Evolutionary conservation across 495 filamentous ascomycete species (phyloP).

Genomic region (Neurospora sp.): DNA sequence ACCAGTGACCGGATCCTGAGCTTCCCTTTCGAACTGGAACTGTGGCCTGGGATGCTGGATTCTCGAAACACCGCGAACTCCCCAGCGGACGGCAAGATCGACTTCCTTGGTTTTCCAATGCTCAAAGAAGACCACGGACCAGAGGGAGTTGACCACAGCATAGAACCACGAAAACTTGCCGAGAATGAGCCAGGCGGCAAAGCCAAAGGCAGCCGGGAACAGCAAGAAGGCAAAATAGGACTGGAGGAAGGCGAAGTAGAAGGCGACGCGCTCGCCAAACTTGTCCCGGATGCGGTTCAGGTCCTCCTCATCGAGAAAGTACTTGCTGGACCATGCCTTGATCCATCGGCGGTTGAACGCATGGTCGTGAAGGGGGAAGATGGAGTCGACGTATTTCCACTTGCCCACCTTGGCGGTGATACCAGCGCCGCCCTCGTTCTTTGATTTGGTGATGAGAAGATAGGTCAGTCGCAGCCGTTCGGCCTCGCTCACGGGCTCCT

Average conservation of each 20-base stretch:
- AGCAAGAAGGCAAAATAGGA: slow-evolving; percentile 80
- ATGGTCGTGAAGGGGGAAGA: slow-evolving; percentile 86
- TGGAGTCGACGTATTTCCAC: slow-evolving; percentile 74
- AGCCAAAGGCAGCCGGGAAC: slow-evolving; percentile 76
- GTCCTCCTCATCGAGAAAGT: slow-evolving; percentile 65
- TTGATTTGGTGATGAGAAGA: slow-evolving; percentile 73
- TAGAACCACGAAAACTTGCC: slow-evolving; percentile 80
- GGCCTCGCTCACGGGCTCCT: slow-evolving; percentile 70
- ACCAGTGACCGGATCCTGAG: slow-evolving; percentile 73
- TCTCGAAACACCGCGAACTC: slow-evolving; percentile 74
- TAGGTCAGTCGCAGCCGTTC: slow-evolving; percentile 80
- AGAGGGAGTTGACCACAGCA: slow-evolving; percentile 68
- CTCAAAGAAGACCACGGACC: slow-evolving; percentile 87
- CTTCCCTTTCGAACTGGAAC: slow-evolving; percentile 67
- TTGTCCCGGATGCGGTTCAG: slow-evolving; percentile 75
- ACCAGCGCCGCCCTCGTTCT: slow-evolving; percentile 75
- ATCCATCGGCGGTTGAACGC: slow-evolving; percentile 86
- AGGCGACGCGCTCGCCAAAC: slow-evolving; percentile 90
- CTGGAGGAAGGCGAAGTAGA: slow-evolving; percentile 94
- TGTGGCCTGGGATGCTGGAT: slow-evolving; percentile 67
- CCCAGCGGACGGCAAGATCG: slow-evolving; percentile 86
- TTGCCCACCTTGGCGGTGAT: slow-evolving; percentile 72
- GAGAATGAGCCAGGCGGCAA: slow-evolving; percentile 69
- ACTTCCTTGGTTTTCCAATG: slow-evolving; percentile 94
- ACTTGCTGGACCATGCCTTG: slow-evolving; percentile 75